Percentiles rank a stretch among this genome's conserved stretches.
Conservation (phyloP, 2,329 filamentous ascomycete species). For the Claviceps maximensis region DNA sequence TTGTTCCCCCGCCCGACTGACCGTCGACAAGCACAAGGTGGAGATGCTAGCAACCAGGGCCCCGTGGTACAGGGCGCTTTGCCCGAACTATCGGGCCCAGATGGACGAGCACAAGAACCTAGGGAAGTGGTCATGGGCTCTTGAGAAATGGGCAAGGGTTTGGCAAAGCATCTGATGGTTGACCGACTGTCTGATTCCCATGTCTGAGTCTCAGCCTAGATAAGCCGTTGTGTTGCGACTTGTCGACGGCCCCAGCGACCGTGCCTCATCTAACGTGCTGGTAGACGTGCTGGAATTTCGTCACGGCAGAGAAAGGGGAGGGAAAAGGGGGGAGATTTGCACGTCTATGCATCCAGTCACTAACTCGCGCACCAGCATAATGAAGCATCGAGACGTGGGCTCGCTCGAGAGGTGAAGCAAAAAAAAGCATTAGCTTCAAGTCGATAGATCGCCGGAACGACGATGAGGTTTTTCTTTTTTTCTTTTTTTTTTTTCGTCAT, state of each 20-base stretch:
- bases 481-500: neutral
- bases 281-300: too few relatives aligned
- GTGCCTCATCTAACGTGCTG: too few relatives aligned
- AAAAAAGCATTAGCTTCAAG: neutral
- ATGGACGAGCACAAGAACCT: too few relatives aligned
- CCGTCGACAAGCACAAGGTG: too few relatives aligned
- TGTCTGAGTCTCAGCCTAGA: neutral
- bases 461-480: neutral
- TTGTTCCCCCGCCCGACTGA: too few relatives aligned
- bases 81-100: too few relatives aligned
- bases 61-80: too few relatives aligned
- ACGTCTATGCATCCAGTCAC: neutral
- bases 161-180: too few relatives aligned
- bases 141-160: too few relatives aligned
- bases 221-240: neutral
- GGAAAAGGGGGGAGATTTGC: neutral
- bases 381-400: neutral
- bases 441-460: neutral
- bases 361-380: neutral
- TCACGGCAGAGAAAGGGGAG: too few relatives aligned
- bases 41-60: too few relatives aligned
- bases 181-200: neutral
- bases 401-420: neutral
- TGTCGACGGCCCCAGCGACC: neutral
- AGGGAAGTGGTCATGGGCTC: too few relatives aligned